phyloP scores from a whole-genome alignment of 495 filamentous ascomycete species.

The Geopyxis carbonaria region DNA sequence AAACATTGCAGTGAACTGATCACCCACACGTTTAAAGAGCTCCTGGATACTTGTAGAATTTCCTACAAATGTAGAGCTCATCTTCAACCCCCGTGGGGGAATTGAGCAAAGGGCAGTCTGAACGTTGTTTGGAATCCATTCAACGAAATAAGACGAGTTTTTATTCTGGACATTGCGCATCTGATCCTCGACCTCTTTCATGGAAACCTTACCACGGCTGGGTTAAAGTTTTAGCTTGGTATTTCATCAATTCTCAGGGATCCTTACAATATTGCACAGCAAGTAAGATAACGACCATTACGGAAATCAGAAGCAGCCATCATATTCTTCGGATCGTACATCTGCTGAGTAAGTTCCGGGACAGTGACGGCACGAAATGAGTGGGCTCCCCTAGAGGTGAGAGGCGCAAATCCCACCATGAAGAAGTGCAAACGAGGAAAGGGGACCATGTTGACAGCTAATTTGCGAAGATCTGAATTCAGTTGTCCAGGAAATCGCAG shows the following conservation, averaged over 20 bases:
- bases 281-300: slow-evolving; percentile 98
- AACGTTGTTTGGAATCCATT: slow-evolving; percentile 99
- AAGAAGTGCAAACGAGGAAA: slow-evolving; percentile 99
- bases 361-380: slow-evolving; percentile 95
- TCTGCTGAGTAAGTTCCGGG: slow-evolving; percentile 98
- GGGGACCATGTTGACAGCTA: slow-evolving; percentile 99
- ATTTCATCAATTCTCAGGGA: slow-evolving; percentile 22
- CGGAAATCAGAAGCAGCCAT: slow-evolving; percentile 99
- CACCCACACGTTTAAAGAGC: slow-evolving; percentile 99
- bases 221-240: too few relatives aligned
- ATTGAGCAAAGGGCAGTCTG: slow-evolving; percentile 99
- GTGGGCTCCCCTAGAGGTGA: slow-evolving; percentile 87
- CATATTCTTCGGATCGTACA: slow-evolving; percentile 99
- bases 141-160: slow-evolving; percentile 99
- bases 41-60: slow-evolving; percentile 99
- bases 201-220: slow-evolving; percentile 96
- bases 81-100: slow-evolving; percentile 92
- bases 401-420: slow-evolving; percentile 99
- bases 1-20: slow-evolving; percentile 99
- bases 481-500: slow-evolving; percentile 98
- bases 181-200: slow-evolving; percentile 99
- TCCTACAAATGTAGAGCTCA: slow-evolving; percentile 98
- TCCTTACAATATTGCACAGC: slow-evolving; percentile 81
- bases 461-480: slow-evolving; percentile 98
- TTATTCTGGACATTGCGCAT: slow-evolving; percentile 99